phyloP scores from a whole-genome alignment of 139 green algal species.

The Medakamo hakoo region DNA sequence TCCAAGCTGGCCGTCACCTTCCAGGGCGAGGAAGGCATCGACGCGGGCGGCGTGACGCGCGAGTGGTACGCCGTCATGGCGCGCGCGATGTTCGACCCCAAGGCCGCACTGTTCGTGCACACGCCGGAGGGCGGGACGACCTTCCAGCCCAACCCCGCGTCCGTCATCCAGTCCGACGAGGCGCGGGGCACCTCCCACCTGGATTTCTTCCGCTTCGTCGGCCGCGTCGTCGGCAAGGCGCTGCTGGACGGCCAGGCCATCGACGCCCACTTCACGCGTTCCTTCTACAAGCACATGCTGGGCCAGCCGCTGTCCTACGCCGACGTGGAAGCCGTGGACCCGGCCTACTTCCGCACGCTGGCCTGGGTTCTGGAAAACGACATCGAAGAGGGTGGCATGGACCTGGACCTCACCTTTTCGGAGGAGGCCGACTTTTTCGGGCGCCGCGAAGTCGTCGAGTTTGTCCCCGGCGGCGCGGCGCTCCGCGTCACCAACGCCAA shows the following conservation, averaged over 20 bases:
- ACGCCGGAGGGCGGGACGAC: slow-evolving; percentile 67
- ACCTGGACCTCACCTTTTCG: slow-evolving; percentile 90
- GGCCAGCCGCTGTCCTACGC: slow-evolving; percentile 69
- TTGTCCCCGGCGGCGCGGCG: slow-evolving; percentile 55
- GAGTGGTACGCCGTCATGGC: slow-evolving; percentile 95
- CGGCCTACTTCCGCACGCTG: slow-evolving; percentile 88
- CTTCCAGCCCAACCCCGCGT: slow-evolving; percentile 96
- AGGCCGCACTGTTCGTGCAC: slow-evolving; percentile 73
- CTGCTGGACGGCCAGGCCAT: slow-evolving; percentile 81
- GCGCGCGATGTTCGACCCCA: slow-evolving; percentile 91
- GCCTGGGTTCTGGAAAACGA: slow-evolving; percentile 88
- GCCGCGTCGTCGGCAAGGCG: slow-evolving; percentile 67
- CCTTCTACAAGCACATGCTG: slow-evolving; percentile 99
- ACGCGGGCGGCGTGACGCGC: slow-evolving; percentile 82
- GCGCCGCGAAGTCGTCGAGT: slow-evolving; percentile 59
- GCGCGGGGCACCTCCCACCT: slow-evolving; percentile 72
- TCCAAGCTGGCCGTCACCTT: slow-evolving; percentile 60
- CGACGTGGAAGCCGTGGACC: slow-evolving; percentile 95
- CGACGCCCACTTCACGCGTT: slow-evolving; percentile 95
- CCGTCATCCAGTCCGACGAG: slow-evolving; percentile 65
- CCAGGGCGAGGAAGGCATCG: slow-evolving; percentile 89
- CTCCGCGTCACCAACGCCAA: slow-evolving; percentile 85
- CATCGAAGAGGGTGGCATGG: slow-evolving; percentile 60
- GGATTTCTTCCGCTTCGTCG: slow-evolving; percentile 87
- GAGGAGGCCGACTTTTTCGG: slow-evolving; percentile 81